Base-by-base conservation (phyloP, 2,329 filamentous ascomycete genomes). In the Mariannaea sp. region DNA sequence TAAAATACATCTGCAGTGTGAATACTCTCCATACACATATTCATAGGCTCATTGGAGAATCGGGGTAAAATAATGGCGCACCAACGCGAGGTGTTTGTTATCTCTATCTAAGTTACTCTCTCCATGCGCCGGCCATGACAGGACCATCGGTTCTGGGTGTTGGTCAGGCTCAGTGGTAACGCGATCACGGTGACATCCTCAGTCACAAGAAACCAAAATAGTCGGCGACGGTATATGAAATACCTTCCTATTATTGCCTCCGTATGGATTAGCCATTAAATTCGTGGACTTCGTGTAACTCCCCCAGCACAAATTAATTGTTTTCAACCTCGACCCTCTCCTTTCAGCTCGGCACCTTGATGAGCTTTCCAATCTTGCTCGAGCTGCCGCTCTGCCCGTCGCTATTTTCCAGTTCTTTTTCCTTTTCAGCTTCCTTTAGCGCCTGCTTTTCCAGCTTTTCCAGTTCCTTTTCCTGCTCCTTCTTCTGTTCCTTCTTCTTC, bases 401-500 rank as follows among this genome's bases (percentile, higher is more conserved):
- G n/a, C 46, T 42, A 14, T 27, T 47, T 24, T 49, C 35, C 12
- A 24, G 42, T 10, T 60, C 56, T 4, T 60, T 44, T 22, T 54
- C 57, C 9, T 45, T 61, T 10, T 64, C 54, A 10, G 46, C 49
- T 20, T 64, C 57, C 14, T 65, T 61, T 7, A 63, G 56, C 45
- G 64, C 64, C 24, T 68, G 61, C 50, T 66, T 59, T 65, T 78
- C 77, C 59, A n/a, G n/a, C n/a, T 27, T 47, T 24, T 49, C 35
- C 12, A 24, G 42, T 10, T 60, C 56, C 5, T 60, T 44, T 22
- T 54, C 57, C 9, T 45, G 59, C 10, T 64, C 49, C 19, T 64
- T 58, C 14, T 65, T 61, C 8, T 64, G 56, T 44, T 65, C 64
- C 24, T 68, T 62, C 50, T 66, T 59, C 65, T 78, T 77, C 59